A percentile compares a stretch with the other conserved stretches of the same genome.
These are phyloP conservation scores for Microbotryum scabiosae DNA, from an alignment of 1,284 basidiomycete species.

Conservation along the genomic window DNA sequence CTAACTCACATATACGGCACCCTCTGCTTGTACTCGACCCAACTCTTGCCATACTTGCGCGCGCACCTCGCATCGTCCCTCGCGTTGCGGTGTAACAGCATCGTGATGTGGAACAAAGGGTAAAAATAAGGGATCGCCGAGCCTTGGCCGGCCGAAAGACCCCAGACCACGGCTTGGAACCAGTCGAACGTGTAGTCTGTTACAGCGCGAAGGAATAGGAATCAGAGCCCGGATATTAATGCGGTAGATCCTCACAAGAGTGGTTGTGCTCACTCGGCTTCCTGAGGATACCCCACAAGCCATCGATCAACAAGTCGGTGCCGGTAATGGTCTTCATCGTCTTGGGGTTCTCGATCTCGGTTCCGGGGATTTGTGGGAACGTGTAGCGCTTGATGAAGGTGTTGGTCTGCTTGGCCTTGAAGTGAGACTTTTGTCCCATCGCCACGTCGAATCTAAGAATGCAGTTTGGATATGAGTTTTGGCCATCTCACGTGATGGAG, in stretches of 20 bases:
- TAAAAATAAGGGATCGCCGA: constrained; percentile 92
- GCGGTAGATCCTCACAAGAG: neutral
- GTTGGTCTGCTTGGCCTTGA: constrained; percentile 87
- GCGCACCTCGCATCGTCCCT: constrained; percentile 83
- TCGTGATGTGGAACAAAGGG: constrained; percentile 82
- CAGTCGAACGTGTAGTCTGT: constrained; percentile 58
- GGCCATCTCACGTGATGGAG: neutral
- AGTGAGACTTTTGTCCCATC: constrained; percentile 95
- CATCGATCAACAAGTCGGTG: constrained; percentile 55
- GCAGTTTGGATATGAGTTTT: constrained; percentile 22
- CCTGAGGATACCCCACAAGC: constrained; percentile 83
- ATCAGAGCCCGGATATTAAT: constrained; percentile 9
- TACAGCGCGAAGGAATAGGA: constrained; percentile 16
- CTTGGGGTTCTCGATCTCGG: constrained; percentile 76
- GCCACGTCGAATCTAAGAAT: constrained; percentile 71
- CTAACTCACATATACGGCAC: constrained; percentile 35
- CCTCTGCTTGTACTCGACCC: constrained; percentile 71
- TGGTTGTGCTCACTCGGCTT: constrained; percentile 56
- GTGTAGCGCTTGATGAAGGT: constrained; percentile 76
- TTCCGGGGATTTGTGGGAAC: constrained; percentile 88
- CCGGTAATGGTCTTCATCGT: constrained; percentile 93
- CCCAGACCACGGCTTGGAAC: constrained; percentile 85
- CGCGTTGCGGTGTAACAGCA: constrained; percentile 75
- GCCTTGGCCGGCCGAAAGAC: constrained; percentile 68
- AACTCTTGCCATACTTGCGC: constrained; percentile 90